Percentiles rank a stretch among this genome's conserved stretches.
These are phyloP conservation scores for Colletotrichum sp. DNA, from an alignment of 2,329 filamentous ascomycete species.

Conservation along the genomic window DNA sequence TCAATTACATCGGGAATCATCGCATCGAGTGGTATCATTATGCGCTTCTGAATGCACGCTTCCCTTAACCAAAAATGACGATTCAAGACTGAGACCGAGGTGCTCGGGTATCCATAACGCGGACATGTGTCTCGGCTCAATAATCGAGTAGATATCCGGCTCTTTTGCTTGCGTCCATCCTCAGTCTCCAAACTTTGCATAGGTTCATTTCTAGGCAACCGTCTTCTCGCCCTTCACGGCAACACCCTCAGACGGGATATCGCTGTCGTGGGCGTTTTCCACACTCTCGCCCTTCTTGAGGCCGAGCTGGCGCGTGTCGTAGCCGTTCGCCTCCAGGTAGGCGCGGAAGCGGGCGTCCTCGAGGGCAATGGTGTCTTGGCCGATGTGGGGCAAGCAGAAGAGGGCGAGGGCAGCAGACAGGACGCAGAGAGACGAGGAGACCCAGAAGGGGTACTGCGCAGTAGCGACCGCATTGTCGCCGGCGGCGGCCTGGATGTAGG, in stretches of 20 bases:
- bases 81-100: neutral
- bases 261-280: neutral
- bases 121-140: neutral
- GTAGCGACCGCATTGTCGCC: conserved; percentile 56
- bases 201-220: neutral
- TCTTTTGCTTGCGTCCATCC: neutral
- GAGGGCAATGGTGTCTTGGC: conserved; percentile 81
- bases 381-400: conserved; percentile 76
- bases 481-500: conserved; percentile 70
- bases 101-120: neutral
- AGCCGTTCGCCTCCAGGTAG: conserved; percentile 77
- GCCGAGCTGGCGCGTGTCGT: conserved; percentile 68
- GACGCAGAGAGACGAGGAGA: conserved; percentile 79
- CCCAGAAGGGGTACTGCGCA: conserved; percentile 89
- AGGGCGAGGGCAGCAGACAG: conserved; percentile 66
- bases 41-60: neutral
- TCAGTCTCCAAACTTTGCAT: no score
- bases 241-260: neutral
- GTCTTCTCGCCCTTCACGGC: neutral
- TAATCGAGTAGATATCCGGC: neutral
- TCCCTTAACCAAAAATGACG: neutral
- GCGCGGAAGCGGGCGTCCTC: conserved; percentile 80
- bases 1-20: neutral
- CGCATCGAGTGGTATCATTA: neutral
- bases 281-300: conserved; percentile 37